phyloP scores from a whole-genome alignment of 345 rosid genomes.

The Brassica cretica region DNA sequence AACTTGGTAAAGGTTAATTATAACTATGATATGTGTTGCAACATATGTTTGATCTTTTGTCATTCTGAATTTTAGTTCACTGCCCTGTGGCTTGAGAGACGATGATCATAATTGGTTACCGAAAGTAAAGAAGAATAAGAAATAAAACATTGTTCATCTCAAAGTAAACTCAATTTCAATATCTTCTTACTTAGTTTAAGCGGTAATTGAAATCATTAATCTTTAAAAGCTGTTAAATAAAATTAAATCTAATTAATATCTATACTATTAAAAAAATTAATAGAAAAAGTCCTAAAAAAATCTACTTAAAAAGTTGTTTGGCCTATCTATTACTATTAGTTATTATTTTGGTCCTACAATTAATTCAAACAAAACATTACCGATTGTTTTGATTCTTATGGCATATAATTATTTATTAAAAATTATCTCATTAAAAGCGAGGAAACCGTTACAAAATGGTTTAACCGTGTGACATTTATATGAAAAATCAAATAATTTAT shows the following conservation, averaged over 20 bases:
- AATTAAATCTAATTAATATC: too few species aligned
- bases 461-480: not conserved
- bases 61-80: not conserved
- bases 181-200: not conserved
- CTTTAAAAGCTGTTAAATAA: not conserved
- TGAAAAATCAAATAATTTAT: too few species aligned
- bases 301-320: too few species aligned
- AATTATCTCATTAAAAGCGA: not conserved
- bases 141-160: not conserved
- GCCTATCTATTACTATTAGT: too few species aligned
- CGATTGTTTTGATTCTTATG: too few species aligned
- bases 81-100: not conserved
- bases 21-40: not conserved
- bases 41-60: not conserved
- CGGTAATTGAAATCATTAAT: not conserved
- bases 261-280: too few species aligned
- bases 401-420: too few species aligned
- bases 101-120: not conserved
- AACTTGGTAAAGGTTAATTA: not conserved
- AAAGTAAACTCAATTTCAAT: too few species aligned
- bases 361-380: too few species aligned
- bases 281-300: too few species aligned
- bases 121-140: not conserved
- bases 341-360: too few species aligned
- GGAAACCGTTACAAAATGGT: too few species aligned